Conservation (phyloP, 495 filamentous ascomycete genomes). For the Trichodelitschia bisporula region DNA sequence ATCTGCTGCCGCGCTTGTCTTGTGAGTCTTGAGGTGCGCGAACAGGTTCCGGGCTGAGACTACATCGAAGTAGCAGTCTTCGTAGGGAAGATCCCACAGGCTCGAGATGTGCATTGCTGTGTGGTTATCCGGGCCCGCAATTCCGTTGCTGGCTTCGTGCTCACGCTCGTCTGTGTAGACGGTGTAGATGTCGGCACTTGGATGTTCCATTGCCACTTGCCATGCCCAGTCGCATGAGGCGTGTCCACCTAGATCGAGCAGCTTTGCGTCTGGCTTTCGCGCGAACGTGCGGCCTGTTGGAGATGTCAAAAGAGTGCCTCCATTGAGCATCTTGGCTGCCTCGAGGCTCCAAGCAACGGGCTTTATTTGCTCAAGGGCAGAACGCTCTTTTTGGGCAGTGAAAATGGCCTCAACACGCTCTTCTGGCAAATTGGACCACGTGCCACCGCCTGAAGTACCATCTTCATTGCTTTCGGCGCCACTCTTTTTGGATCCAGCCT, state of each 20-base stretch:
- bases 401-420: too few species aligned
- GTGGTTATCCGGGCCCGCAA: constrained; percentile 69
- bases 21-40: constrained; percentile 35
- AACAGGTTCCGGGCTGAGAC: constrained; percentile 80
- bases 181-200: constrained; percentile 38
- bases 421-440: too few species aligned
- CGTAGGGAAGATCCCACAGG: constrained; percentile 66
- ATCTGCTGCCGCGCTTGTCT: constrained; percentile 4
- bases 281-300: constrained; percentile 37
- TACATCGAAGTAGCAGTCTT: constrained; percentile 70
- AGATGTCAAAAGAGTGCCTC: constrained; percentile 54
- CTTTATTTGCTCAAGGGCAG: constrained; percentile 51
- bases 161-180: constrained; percentile 30
- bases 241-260: constrained; percentile 77
- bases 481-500: too few species aligned
- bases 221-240: constrained; percentile 83
- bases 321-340: constrained; percentile 50
- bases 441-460: too few species aligned
- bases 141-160: constrained; percentile 31
- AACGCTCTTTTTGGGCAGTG: constrained; percentile 41
- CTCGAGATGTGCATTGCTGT: constrained; percentile 47
- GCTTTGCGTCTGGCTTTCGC: constrained; percentile 26
- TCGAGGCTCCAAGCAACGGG: constrained; percentile 60
- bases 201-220: constrained; percentile 67
- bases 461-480: too few species aligned